Percentiles rank a stretch among this genome's conserved stretches.
Evolutionary conservation across 129 eudicot genomes (phyloP).

Genomic region (Glebionis coronaria): DNA sequence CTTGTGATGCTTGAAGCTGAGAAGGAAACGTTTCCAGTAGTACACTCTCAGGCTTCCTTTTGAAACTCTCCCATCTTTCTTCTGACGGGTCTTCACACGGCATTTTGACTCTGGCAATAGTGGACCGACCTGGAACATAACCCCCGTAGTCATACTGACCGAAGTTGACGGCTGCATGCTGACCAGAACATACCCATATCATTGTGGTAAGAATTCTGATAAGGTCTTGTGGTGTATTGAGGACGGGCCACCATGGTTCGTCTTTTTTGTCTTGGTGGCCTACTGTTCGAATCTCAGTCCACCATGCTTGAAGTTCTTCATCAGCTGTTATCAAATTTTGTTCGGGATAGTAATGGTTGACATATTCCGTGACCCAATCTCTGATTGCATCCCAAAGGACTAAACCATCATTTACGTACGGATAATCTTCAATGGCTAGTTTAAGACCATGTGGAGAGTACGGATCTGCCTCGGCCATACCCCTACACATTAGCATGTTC

Average conservation of each 20-base stretch:
- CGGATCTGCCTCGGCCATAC: conserved; percentile 73
- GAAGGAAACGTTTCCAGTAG: conserved; percentile 56
- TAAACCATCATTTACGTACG: conserved; percentile 73
- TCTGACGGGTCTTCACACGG: conserved; percentile 55
- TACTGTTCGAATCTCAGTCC: conserved; percentile 55
- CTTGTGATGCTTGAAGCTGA: conserved; percentile 52
- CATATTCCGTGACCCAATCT: conserved; percentile 63
- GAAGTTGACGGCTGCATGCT: conserved; percentile 78
- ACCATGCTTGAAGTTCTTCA: conserved; percentile 66
- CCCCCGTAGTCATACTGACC: conserved; percentile 70
- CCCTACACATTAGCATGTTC: conserved; percentile 29
- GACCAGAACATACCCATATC: conserved; percentile 69
- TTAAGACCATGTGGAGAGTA: conserved; percentile 61
- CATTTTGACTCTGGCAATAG: conserved; percentile 55
- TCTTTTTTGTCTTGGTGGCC: conserved; percentile 77
- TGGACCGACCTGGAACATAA: conserved; percentile 68
- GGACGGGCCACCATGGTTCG: conserved; percentile 78
- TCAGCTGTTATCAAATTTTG: conserved; percentile 34
- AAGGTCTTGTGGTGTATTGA: conserved; percentile 47
- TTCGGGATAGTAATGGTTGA: conserved; percentile 45
- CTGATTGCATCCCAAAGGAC: conserved; percentile 58
- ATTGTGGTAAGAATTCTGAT: conserved; percentile 53
- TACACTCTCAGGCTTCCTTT: conserved; percentile 39
- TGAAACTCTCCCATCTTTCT: conserved; percentile 34
- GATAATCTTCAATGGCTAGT: conserved; percentile 71